Evolutionary conservation across 2,329 filamentous ascomycete species (phyloP), one percentile per base, ranked within the genome.

Genomic region (Cyphellophora attinorum): DNA sequence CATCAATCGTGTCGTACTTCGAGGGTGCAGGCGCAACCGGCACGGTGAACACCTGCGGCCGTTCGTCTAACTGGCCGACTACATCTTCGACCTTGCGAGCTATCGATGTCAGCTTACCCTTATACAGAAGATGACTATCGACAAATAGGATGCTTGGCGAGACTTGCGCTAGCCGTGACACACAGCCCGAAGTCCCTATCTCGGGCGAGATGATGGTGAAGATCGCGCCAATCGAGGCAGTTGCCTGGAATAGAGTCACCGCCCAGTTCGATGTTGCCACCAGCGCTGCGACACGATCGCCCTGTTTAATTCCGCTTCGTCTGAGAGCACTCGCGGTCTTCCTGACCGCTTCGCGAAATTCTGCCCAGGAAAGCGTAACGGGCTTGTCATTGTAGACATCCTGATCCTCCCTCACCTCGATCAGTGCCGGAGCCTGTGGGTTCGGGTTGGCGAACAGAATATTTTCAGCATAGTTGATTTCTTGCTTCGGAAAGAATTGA

Each of bases 121-220:
- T 42, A 27, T 42, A 42, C 12, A 35, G 21, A 13, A 28, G 19
- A 36, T 61, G 54, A 10, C 53, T 54, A 39, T 64, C 60, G 2
- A 53, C 57, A 40, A 64, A 61, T 3, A 64, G 42, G 3, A 64
- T 52, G 1, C 41, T 50, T 2, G 60, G 59, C 3, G 49, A 51
- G 12, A 63, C 57, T 40, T 63, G 60, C 39, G 55, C 51, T 12
- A 64, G 35, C 19, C 60, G 47, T 5, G 55, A 53, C 5, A 61
- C 29, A 37, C 51, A 54, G 29, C 51, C 50, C 43, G 55, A 50
- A 18, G 49, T 21, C 2, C 61, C 61, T 19, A 64, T 50, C 40
- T 64, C 61, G 2, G 61, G 60, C 14, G 53, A 54, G 40, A 65
- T 63, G 12, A 51, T 59, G 2, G 59, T 62, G 48, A 60, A 65